These are phyloP conservation scores for Salvia miltiorrhiza DNA, from an alignment of 257 asterid genomes.

Conservation along the genomic window DNA sequence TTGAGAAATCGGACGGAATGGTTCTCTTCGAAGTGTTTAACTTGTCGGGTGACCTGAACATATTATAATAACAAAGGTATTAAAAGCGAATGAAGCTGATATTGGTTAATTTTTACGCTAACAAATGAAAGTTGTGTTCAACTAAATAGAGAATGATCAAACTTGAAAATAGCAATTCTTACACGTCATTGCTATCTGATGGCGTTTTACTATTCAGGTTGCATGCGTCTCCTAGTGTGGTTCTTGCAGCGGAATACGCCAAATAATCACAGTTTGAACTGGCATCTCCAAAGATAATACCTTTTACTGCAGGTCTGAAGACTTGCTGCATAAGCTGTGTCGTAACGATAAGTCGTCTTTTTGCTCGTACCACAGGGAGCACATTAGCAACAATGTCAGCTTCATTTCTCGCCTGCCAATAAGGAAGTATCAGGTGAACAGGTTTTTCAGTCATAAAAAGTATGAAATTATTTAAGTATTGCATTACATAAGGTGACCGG, in stretches of 20 bases:
- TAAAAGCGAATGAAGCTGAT: not conserved
- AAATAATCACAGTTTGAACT: conserved; percentile 42
- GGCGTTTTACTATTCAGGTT: conserved; percentile 30
- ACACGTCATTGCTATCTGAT: conserved; percentile 34
- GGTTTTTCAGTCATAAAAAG: not conserved
- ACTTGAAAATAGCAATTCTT: conserved; percentile 21
- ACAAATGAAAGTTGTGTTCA: not conserved
- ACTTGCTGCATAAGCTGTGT: conserved; percentile 69
- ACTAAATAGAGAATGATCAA: conserved; percentile 1
- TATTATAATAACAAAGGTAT: conserved; percentile 5
- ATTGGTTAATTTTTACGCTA: not conserved
- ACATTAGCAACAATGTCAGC: conserved; percentile 34
- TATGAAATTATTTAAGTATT: not conserved
- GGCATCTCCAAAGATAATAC: conserved; percentile 48
- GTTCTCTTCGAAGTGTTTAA: conserved; percentile 31
- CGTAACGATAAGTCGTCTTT: conserved; percentile 55
- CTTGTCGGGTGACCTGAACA: conserved; percentile 41
- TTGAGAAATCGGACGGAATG: conserved; percentile 31
- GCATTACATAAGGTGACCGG: conserved; percentile 2
- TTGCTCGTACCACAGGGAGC: conserved; percentile 42
- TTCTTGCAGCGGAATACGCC: conserved; percentile 57
- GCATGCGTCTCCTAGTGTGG: conserved; percentile 75
- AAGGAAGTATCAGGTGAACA: conserved; percentile 1
- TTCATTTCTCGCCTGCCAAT: conserved; percentile 44
- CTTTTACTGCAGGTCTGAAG: conserved; percentile 49